A percentile compares a stretch with the other conserved stretches of the same genome.
Conservation (phyloP, 2,329 filamentous ascomycete species). For the Macrophomina phaseolina region DNA sequence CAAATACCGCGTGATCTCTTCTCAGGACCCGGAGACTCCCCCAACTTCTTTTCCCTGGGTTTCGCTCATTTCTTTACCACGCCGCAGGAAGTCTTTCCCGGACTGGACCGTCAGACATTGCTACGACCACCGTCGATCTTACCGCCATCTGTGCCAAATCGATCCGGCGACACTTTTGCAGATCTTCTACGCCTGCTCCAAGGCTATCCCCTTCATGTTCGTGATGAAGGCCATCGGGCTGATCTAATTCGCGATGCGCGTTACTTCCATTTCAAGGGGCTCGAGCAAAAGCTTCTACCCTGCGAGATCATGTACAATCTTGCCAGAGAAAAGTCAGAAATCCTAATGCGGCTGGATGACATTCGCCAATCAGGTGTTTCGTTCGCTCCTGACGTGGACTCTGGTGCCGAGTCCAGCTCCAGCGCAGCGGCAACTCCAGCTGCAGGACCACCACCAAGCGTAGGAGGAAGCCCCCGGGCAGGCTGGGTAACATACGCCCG, state of each 20-base stretch:
- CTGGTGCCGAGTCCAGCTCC: neutral
- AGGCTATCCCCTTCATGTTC: constrained; percentile 81
- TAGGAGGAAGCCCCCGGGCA: constrained; percentile 27
- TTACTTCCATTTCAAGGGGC: constrained; percentile 90
- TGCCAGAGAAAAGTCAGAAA: constrained; percentile 71
- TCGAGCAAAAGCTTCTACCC: constrained; percentile 86
- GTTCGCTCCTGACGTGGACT: constrained; percentile 58
- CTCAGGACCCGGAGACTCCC: constrained; percentile 79
- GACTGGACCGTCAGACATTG: constrained; percentile 76
- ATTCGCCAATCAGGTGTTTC: constrained; percentile 86
- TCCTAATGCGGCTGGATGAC: constrained; percentile 80
- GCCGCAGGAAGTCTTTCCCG: constrained; percentile 82
- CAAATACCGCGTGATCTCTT: constrained; percentile 90
- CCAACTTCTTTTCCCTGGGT: constrained; percentile 93
- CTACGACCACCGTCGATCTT: constrained; percentile 86
- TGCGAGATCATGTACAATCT: constrained; percentile 79
- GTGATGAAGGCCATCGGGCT: constrained; percentile 75
- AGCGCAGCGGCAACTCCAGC: constrained; percentile 24
- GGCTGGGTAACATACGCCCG: constrained; percentile 80
- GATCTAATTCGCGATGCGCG: constrained; percentile 83
- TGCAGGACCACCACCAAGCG: constrained; percentile 30
- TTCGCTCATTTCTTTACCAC: constrained; percentile 87
- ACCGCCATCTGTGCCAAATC: constrained; percentile 79
- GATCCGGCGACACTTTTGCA: constrained; percentile 81
- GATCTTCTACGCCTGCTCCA: constrained; percentile 82